phyloP scores from a whole-genome alignment of 2,329 filamentous ascomycete species.

The Colletotrichum costaricense region DNA sequence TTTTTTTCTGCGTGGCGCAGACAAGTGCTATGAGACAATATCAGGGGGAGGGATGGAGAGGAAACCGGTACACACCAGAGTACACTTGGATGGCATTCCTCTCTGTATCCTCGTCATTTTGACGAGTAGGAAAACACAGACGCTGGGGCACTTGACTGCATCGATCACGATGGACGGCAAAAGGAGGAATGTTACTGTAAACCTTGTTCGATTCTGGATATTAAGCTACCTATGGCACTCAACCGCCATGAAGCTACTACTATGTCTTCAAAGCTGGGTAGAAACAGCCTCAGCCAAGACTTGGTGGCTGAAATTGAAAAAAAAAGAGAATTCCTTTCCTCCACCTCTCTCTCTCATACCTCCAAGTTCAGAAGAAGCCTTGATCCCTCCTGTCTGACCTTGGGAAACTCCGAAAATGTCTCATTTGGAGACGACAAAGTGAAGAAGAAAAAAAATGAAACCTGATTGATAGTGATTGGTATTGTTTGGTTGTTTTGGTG shows the following conservation, averaged over 20 bases:
- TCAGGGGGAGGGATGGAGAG: not conserved
- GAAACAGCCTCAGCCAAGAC: conserved; percentile 11
- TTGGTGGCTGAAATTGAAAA: not conserved
- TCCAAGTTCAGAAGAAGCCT: not conserved
- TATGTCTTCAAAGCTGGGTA: conserved; percentile 12
- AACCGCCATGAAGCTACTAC: conserved; percentile 15
- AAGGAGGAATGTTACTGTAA: not conserved
- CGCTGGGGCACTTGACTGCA: not conserved
- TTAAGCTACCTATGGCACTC: conserved; percentile 27
- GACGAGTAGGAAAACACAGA: not conserved
- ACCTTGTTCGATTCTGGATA: conserved; percentile 25
- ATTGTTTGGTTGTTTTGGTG: conserved; percentile 13
- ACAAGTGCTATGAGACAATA: not conserved
- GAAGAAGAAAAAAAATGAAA: conserved; percentile 6
- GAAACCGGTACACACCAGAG: not conserved
- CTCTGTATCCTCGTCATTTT: not conserved
- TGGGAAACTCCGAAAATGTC: conserved; percentile 4
- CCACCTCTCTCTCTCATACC: not conserved
- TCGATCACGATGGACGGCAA: not conserved
- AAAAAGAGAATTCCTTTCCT: not conserved
- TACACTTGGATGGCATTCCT: not conserved
- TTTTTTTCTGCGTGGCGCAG: not conserved
- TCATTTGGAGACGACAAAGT: conserved; percentile 6
- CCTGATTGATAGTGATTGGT: not conserved
- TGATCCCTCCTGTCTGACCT: not conserved